Conservation (phyloP, 2,329 filamentous ascomycete species). For the Lasiodiplodia citricola region DNA sequence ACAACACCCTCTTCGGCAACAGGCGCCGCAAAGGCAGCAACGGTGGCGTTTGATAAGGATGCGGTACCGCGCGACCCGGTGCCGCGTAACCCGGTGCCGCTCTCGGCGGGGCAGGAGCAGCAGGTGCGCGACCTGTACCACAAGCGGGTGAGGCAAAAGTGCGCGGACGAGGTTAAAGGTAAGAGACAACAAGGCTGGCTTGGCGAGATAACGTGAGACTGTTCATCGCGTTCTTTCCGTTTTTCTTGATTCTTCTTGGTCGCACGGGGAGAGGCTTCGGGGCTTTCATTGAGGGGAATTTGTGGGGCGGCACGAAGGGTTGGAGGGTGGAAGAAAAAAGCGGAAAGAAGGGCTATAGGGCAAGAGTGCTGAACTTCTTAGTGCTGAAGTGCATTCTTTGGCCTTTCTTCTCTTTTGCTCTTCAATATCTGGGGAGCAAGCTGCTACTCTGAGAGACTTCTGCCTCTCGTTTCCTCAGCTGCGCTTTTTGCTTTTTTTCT, state of each 20-base stretch:
- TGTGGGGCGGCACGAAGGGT: no score
- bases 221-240: no score
- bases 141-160: constrained; percentile 76
- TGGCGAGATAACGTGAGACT: no score
- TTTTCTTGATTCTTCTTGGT: no score
- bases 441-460: neutral
- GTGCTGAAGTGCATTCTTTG: neutral
- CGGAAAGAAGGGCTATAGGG: no score
- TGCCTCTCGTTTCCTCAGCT: neutral
- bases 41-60: neutral
- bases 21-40: neutral
- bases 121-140: constrained; percentile 83
- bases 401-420: neutral
- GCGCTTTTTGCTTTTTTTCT: neutral
- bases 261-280: no score
- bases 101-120: constrained; percentile 80
- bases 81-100: constrained; percentile 75
- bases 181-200: constrained; percentile 18
- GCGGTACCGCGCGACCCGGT: constrained; percentile 25
- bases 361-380: neutral
- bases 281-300: no score
- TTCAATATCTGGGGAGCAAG: neutral
- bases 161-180: constrained; percentile 63
- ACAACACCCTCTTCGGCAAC: neutral
- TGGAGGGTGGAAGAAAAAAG: neutral